These are phyloP conservation scores for Torrubiella hemipterigena DNA, from an alignment of 2,329 filamentous ascomycete species.

Conservation along the genomic window DNA sequence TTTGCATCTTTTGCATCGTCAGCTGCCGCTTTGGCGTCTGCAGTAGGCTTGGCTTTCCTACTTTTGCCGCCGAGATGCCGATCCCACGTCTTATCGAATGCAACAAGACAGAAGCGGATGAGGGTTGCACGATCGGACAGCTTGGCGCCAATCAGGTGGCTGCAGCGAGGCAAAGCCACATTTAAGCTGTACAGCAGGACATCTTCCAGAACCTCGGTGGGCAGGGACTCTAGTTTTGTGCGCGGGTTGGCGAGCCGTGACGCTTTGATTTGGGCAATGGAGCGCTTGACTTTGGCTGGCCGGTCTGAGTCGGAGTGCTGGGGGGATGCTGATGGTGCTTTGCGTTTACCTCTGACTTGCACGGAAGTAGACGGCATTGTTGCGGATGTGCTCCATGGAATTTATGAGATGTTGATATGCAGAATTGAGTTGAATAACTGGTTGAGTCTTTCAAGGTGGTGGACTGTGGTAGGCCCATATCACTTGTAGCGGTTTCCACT, in stretches of 20 bases:
- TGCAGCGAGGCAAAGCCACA: constrained; percentile 31
- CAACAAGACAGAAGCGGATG: constrained; percentile 22
- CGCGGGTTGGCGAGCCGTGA: constrained; percentile 14
- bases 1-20: too few species aligned
- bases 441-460: too few species aligned
- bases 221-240: constrained; percentile 24
- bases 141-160: constrained; percentile 29
- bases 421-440: too few species aligned
- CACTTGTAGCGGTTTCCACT: too few species aligned
- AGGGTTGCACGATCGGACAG: constrained; percentile 30
- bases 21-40: too few species aligned
- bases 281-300: constrained; percentile 2
- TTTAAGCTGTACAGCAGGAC: constrained; percentile 40
- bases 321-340: constrained; percentile 9
- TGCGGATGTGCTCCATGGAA: too few species aligned
- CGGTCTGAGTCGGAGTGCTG: constrained; percentile 1
- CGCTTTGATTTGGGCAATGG: constrained; percentile 15
- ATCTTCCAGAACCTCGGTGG: constrained; percentile 39
- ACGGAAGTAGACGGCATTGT: too few species aligned
- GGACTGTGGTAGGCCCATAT: too few species aligned
- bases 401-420: too few species aligned
- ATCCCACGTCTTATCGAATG: constrained; percentile 26
- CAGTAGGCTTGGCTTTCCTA: too few species aligned
- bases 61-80: too few species aligned
- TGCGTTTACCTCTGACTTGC: constrained; percentile 33